Percentiles rank a stretch among this genome's conserved stretches.
Evolutionary conservation across 169 alveolate genomes (phyloP).

Genomic region (Theileria equi): DNA sequence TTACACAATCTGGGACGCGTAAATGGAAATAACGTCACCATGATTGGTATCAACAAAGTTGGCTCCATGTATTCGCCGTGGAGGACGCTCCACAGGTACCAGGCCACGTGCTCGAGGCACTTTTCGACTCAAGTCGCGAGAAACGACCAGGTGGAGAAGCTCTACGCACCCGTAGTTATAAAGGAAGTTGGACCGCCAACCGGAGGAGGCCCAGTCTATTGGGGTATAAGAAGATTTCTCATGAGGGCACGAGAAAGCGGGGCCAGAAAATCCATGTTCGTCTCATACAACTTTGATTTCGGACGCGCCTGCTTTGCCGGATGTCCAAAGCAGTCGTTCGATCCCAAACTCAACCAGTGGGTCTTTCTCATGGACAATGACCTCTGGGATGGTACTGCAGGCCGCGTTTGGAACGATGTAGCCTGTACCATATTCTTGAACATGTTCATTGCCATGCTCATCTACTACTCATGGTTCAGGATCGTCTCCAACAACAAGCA

Average conservation of each 20-base stretch:
- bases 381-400: constrained; percentile 79
- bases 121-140: neutral
- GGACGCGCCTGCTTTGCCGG: constrained; percentile 71
- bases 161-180: constrained; percentile 50
- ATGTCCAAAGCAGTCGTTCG: constrained; percentile 73
- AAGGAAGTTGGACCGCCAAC: constrained; percentile 64
- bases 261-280: too few relatives aligned
- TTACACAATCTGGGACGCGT: too few relatives aligned
- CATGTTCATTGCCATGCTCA: constrained; percentile 69
- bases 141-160: constrained; percentile 9
- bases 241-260: constrained; percentile 57
- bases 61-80: too few relatives aligned
- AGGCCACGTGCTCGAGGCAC: too few relatives aligned
- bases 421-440: constrained; percentile 65
- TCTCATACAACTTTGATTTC: constrained; percentile 66
- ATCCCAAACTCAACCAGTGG: constrained; percentile 75
- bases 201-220: constrained; percentile 73
- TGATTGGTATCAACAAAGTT: too few relatives aligned
- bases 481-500: constrained; percentile 71
- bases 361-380: constrained; percentile 74
- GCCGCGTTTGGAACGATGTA: constrained; percentile 70
- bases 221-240: constrained; percentile 58
- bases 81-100: too few relatives aligned
- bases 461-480: constrained; percentile 67
- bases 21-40: too few relatives aligned